Conservation (phyloP, 1,139 yeast species). For the Chernovozyma sophiae-reginae region DNA sequence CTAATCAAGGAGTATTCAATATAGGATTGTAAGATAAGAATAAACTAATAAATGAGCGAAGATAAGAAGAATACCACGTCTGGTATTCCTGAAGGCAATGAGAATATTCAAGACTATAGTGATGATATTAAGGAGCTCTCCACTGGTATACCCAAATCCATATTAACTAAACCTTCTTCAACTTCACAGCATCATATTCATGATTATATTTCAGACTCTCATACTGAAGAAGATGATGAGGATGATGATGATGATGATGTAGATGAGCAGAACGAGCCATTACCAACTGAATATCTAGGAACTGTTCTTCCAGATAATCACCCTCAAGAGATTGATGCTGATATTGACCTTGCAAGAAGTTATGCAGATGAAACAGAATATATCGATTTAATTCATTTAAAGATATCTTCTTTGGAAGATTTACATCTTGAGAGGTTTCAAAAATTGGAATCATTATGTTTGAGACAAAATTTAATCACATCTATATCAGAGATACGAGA, state of each 20-base stretch:
- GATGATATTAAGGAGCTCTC: constrained; percentile 3
- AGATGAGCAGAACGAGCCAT: constrained; percentile 22
- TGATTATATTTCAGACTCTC: constrained; percentile 7
- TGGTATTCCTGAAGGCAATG: too few relatives aligned
- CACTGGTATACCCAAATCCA: constrained; percentile 19
- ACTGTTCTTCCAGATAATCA: constrained; percentile 54
- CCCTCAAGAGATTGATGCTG: constrained; percentile 43
- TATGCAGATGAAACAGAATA: constrained; percentile 59
- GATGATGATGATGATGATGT: constrained; percentile 21
- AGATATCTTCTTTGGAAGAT: constrained; percentile 64
- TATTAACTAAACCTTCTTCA: neutral
- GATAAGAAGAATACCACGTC: too few relatives aligned
- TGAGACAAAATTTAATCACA: constrained; percentile 81
- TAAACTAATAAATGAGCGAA: too few relatives aligned
- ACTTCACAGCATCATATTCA: neutral
- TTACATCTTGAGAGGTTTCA: constrained; percentile 58
- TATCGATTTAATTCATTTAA: constrained; percentile 76
- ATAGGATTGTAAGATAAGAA: too few relatives aligned
- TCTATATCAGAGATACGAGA: constrained; percentile 67
- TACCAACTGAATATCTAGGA: constrained; percentile 41
- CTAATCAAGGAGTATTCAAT: too few relatives aligned
- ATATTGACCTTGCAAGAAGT: constrained; percentile 59
- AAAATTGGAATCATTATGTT: constrained; percentile 57
- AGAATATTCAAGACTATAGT: too few relatives aligned
- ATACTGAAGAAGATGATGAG: constrained; percentile 18